These are phyloP conservation scores for Penicillium maclennaniae DNA, from an alignment of 495 filamentous ascomycete genomes.

Conservation along the genomic window DNA sequence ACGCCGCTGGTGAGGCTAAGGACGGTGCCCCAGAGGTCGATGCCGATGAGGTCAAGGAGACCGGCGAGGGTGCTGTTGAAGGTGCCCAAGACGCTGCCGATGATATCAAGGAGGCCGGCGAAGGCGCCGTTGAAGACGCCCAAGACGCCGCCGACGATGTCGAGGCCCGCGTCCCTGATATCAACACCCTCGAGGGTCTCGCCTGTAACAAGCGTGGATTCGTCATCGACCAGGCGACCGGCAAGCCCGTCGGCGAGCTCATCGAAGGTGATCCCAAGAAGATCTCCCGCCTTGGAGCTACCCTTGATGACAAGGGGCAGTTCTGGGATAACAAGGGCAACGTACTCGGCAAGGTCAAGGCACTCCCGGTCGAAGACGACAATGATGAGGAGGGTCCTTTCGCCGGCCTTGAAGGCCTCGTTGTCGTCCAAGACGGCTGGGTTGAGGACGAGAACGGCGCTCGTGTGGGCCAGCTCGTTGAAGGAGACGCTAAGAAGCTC, in stretches of 20 bases:
- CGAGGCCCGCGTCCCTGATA: slow-evolving; percentile 44
- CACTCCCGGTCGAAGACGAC: slow-evolving; percentile 54
- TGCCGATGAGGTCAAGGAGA: slow-evolving; percentile 17
- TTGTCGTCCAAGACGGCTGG: slow-evolving; percentile 55
- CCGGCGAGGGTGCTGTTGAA: no score
- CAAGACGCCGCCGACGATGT: slow-evolving; percentile 15
- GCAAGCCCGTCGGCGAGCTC: slow-evolving; percentile 55
- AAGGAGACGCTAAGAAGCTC: slow-evolving; percentile 62
- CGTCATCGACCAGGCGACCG: slow-evolving; percentile 46
- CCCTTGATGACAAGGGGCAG: slow-evolving; percentile 58
- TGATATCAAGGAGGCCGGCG: slow-evolving; percentile 16
- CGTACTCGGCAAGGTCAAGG: slow-evolving; percentile 55
- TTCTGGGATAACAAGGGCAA: slow-evolving; percentile 60
- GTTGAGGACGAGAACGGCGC: slow-evolving; percentile 58
- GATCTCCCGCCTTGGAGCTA: slow-evolving; percentile 50
- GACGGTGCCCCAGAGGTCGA: no score
- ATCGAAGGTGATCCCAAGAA: slow-evolving; percentile 59
- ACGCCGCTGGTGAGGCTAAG: no score
- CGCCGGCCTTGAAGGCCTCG: slow-evolving; percentile 60
- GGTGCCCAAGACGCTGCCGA: slow-evolving; percentile 11
- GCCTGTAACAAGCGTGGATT: slow-evolving; percentile 61
- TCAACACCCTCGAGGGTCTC: slow-evolving; percentile 59
- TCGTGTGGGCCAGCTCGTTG: slow-evolving; percentile 54
- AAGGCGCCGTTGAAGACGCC: slow-evolving; percentile 28
- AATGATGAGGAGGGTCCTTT: slow-evolving; percentile 56